Conservation (phyloP, 495 filamentous ascomycete genomes). For the Hypoxylon trugodes region DNA sequence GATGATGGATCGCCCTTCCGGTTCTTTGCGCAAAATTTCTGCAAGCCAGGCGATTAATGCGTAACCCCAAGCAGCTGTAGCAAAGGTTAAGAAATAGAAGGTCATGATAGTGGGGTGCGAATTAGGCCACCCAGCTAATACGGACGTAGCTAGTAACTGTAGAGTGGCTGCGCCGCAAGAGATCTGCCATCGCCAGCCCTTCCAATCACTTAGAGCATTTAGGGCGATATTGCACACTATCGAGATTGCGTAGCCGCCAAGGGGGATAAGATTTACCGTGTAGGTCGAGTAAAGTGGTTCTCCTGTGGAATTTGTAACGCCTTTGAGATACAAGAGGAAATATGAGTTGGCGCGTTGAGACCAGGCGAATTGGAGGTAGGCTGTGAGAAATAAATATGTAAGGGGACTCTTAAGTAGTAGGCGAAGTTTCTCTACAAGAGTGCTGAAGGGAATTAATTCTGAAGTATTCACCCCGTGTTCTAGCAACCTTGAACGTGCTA, state of each 20-base stretch:
- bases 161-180: conserved; percentile 11
- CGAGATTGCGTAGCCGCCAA: conserved; percentile 45
- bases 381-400: conserved; percentile 14
- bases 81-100: conserved; percentile 19
- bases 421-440: not conserved
- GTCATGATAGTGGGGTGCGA: conserved; percentile 7
- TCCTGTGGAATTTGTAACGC: not conserved
- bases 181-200: conserved; percentile 23
- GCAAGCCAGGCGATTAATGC: conserved; percentile 22
- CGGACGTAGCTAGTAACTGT: conserved; percentile 13
- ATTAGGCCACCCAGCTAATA: conserved; percentile 7
- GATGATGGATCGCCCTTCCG: conserved; percentile 17
- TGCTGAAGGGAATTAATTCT: not conserved
- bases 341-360: conserved; percentile 24
- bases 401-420: conserved; percentile 9
- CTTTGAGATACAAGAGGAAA: conserved; percentile 21
- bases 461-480: not conserved
- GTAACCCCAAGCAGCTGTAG: conserved; percentile 23
- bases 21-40: conserved; percentile 18
- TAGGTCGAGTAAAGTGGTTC: conserved; percentile 16
- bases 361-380: conserved; percentile 26
- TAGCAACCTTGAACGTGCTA: not conserved
- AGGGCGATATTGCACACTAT: conserved; percentile 43
- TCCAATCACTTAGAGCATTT: conserved; percentile 19
- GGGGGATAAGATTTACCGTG: conserved; percentile 43